These are phyloP conservation scores for Coniosporium apollinis DNA, from an alignment of 495 filamentous ascomycete species.

Conservation along the genomic window DNA sequence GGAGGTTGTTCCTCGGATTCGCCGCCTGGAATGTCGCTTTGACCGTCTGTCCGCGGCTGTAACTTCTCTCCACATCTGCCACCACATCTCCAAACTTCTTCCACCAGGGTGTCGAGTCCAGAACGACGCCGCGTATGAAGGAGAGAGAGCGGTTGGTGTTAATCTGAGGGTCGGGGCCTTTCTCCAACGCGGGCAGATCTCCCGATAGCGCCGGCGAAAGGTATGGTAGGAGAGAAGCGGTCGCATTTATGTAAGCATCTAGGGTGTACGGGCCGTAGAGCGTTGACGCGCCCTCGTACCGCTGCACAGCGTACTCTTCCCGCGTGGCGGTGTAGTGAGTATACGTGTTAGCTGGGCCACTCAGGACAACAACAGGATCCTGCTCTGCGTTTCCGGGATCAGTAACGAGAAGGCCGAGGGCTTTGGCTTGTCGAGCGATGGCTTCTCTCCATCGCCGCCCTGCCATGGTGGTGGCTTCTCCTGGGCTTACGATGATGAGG, in stretches of 20 bases:
- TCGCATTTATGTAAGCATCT: conserved; percentile 78
- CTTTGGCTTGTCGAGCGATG: conserved; percentile 38
- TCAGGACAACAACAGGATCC: conserved; percentile 60
- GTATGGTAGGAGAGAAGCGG: conserved; percentile 52
- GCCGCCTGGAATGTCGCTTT: conserved; percentile 65
- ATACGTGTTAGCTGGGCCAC: conserved; percentile 90
- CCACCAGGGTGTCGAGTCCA: conserved; percentile 52
- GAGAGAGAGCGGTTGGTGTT: conserved; percentile 63
- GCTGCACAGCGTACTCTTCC: conserved; percentile 79
- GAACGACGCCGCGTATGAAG: conserved; percentile 69
- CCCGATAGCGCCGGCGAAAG: conserved; percentile 35
- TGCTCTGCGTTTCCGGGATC: conserved; percentile 1
- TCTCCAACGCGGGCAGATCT: conserved; percentile 18
- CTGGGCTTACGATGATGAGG: conserved; percentile 71
- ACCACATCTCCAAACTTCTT: conserved; percentile 63
- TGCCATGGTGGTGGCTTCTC: conserved; percentile 91
- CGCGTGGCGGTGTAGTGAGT: conserved; percentile 91
- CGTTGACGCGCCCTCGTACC: conserved; percentile 91
- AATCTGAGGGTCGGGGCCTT: conserved; percentile 57
- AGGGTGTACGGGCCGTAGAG: conserved; percentile 87
- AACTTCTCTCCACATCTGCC: conserved; percentile 37
- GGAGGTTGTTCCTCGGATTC: conserved; percentile 78
- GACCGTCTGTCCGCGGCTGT: conserved; percentile 39
- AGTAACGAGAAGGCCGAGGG: conserved; percentile 23
- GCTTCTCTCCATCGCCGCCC: conserved; percentile 81